Base-by-base conservation (phyloP, 257 asterid genomes). In the Nicotiana obtusifolia region DNA sequence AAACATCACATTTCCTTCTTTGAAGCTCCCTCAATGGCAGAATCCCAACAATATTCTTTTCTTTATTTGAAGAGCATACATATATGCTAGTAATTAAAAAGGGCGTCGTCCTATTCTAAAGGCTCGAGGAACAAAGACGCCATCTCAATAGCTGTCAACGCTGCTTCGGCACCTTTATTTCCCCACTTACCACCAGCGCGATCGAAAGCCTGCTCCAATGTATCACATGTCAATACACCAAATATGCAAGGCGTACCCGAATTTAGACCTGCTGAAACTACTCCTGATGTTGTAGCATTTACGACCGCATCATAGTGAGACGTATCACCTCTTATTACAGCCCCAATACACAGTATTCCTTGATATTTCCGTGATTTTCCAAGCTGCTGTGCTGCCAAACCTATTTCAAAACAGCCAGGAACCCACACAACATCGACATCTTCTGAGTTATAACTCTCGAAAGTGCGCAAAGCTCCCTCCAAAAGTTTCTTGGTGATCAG, bases 191-290 rank as follows among this genome's bases (percentile, higher is more conserved):
- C 99, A 82, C 97, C 99, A 10, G 97, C 97, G 80, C 99, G 92
- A 84, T 95, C 90, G 68, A 93, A 56, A 84, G 98, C 99, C 95
- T 94, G 99, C 19, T 94, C 98, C 89, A 95, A 91, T 84, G 88
- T 82, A 10, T 95, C 99, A 78, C 98, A 93, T 31, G 99, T 95
- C 86, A 95, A 80, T 59, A 95, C 97, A 67, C 99, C 97, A 84
- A 95, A 95, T 86, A 95, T 89, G 97, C 99, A 95, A 81, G 99
- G 98, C 77, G 93, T 97, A 80, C 97, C 97, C 91, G 99, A 91
- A 82, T 87, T 92, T 30, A 94, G 89, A 79, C 98, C 93, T 24
- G 99, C 98, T 28, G 97, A 88, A 56, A 91, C 89, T 69, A 95
- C 97, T 65, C 99, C 98, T 57, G 99, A 95, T 81, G 98, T 94